Percentiles rank a stretch among this genome's conserved stretches.
phyloP scores from a whole-genome alignment of 106 monocot genomes.

The Posidonia australis region DNA sequence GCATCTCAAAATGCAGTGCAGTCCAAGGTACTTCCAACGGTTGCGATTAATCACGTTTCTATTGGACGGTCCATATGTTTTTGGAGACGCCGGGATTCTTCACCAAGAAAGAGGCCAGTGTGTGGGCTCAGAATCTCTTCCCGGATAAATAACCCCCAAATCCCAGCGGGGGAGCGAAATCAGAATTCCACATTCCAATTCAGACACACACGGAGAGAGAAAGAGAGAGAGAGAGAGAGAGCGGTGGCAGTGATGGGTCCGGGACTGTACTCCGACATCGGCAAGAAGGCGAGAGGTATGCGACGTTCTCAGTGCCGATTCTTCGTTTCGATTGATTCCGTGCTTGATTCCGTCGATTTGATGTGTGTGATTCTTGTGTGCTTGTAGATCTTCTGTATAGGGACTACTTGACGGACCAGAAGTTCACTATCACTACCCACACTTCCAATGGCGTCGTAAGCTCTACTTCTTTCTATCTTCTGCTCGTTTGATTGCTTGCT shows the following conservation, averaged over 20 bases:
- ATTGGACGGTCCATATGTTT: too few species aligned
- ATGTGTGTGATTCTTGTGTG: neutral
- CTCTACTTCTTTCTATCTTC: conserved; percentile 9
- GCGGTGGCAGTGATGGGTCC: conserved; percentile 10
- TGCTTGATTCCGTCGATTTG: neutral
- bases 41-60: too few species aligned
- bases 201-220: too few species aligned
- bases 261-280: conserved; percentile 43
- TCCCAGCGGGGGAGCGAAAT: too few species aligned
- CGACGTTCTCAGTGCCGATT: neutral
- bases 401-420: conserved; percentile 71
- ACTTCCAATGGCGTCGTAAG: conserved; percentile 66
- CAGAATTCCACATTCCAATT: too few species aligned
- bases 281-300: conserved; percentile 43
- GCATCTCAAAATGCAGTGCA: too few species aligned
- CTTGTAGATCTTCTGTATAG: conserved; percentile 66
- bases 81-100: too few species aligned
- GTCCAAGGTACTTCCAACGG: too few species aligned
- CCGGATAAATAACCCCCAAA: too few species aligned
- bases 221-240: too few species aligned
- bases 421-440: conserved; percentile 55
- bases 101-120: too few species aligned
- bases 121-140: too few species aligned
- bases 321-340: neutral
- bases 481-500: conserved; percentile 3